phyloP scores from a whole-genome alignment of 2,329 filamentous ascomycete genomes.

The Phyllosticta citribraziliensis region DNA sequence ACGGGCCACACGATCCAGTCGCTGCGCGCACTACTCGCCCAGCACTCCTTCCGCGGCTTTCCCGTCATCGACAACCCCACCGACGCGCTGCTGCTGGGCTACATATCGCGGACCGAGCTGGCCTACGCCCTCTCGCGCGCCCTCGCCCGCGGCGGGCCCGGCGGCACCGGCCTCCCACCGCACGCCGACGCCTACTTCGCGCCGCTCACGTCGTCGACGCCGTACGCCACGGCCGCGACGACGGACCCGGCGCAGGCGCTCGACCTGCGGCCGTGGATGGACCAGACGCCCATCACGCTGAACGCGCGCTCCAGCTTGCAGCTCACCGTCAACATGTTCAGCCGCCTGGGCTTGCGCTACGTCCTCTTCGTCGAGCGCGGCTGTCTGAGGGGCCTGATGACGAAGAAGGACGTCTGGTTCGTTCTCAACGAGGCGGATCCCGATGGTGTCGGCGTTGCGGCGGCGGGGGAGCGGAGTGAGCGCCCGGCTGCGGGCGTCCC shows the following conservation, averaged over 20 bases:
- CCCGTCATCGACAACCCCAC: constrained; percentile 74
- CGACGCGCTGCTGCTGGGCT: constrained; percentile 74
- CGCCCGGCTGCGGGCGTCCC: too few relatives aligned
- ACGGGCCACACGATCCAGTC: constrained; percentile 77
- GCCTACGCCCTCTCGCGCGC: constrained; percentile 68
- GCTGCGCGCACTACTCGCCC: constrained; percentile 59
- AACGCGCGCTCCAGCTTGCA: constrained; percentile 67
- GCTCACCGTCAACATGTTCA: constrained; percentile 86
- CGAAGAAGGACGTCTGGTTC: constrained; percentile 97
- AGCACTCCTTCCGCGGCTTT: constrained; percentile 78
- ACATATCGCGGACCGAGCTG: constrained; percentile 87
- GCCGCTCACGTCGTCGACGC: constrained; percentile 42
- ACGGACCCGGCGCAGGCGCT: constrained; percentile 66
- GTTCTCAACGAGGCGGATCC: constrained; percentile 68
- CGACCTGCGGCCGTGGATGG: constrained; percentile 95
- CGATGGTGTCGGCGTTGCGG: constrained; percentile 20
- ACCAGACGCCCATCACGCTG: constrained; percentile 91
- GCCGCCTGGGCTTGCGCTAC: constrained; percentile 85
- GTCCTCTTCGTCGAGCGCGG: constrained; percentile 80
- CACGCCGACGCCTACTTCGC: constrained; percentile 76
- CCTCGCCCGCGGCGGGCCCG: constrained; percentile 37
- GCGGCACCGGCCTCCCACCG: constrained; percentile 39
- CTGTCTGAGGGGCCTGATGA: constrained; percentile 72
- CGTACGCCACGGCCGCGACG: constrained; percentile 19
- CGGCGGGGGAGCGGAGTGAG: not conserved